Evolutionary conservation across 495 filamentous ascomycete genomes (phyloP), one percentile per base, ranked within the genome.

Genomic region (Hypoxylon perforatum): DNA sequence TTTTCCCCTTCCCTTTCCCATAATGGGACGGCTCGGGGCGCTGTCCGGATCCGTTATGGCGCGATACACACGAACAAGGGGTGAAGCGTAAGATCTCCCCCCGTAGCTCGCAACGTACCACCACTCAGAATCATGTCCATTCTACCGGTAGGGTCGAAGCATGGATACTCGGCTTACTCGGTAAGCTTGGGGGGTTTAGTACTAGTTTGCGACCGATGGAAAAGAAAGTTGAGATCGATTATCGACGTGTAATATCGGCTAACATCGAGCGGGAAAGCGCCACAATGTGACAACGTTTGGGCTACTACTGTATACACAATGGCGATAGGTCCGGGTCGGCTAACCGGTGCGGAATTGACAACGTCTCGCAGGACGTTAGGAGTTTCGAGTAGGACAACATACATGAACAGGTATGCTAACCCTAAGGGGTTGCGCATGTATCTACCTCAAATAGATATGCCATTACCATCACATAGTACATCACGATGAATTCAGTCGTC

Each of bases 341-440:
- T 0, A 15, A 17, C n/a, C 18, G 33, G 33, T 11, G 28, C 25
- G 17, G 44, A 39, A 38, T 46, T 49, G 39, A 45, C 33, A 38
- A 10, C 21, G 49, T 28, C 19, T 15, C 15, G 21, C 38, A 38
- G n/a, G 14, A 15, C 17, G 35, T 49, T 25, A 11, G 44, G 4
- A 1, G 22, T 28, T 28, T 28, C n/a, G 17, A 28, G 39, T 55
- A 28, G 22, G 10, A 45, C 52, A 14, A 23, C 39, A 23, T 45
- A n/a, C n/a, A n/a, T n/a, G n/a, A n/a, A n/a, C n/a, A n/a, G n/a
- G n/a, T n/a, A n/a, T n/a, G n/a, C n/a, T n/a, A n/a, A n/a, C n/a
- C n/a, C n/a, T n/a, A n/a, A 28, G 35, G 42, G 39, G 54, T 42
- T 42, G 56, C 56, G 47, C 14, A 18, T 9, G 14, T 47, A 35